Conservation (phyloP, 805 yeast species). For the Zygoascus biomembranicola region DNA sequence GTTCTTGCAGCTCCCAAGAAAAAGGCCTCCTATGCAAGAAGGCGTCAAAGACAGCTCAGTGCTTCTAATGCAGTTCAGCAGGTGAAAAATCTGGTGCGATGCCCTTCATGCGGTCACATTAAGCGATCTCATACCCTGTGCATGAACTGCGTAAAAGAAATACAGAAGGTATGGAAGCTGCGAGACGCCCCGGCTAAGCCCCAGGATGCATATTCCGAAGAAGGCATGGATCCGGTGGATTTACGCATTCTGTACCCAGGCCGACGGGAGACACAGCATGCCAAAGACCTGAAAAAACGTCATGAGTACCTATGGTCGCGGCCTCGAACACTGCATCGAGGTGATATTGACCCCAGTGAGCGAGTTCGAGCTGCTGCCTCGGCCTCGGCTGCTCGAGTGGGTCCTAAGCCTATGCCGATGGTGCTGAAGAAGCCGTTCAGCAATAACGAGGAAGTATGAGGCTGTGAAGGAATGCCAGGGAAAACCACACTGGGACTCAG, state of each 20-base stretch:
- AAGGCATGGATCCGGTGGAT: conserved; percentile 45
- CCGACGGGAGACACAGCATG: conserved; percentile 39
- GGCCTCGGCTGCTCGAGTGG: not conserved
- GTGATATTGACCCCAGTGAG: not conserved
- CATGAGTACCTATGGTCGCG: conserved; percentile 50
- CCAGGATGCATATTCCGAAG: conserved; percentile 18
- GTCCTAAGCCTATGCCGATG: conserved; percentile 2
- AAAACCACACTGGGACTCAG: no score
- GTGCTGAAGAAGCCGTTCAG: conserved; percentile 1
- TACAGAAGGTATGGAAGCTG: conserved; percentile 61
- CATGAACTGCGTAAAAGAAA: conserved; percentile 83
- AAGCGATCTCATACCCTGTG: conserved; percentile 88
- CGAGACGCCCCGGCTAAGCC: conserved; percentile 16
- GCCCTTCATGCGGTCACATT: conserved; percentile 92
- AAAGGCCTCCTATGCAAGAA: conserved; percentile 79
- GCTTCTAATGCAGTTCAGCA: conserved; percentile 75
- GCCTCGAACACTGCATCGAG: conserved; percentile 15
- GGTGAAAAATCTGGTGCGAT: conserved; percentile 69
- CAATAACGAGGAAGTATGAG: not conserved
- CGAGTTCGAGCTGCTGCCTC: not conserved
- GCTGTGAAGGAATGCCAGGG: not conserved
- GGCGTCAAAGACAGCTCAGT: conserved; percentile 74
- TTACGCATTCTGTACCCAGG: conserved; percentile 67
- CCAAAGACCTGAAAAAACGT: conserved; percentile 40
- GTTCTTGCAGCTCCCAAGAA: conserved; percentile 89